Conservation (phyloP, 192 early-diverging fungal genomes). For the Entrophospora sp. region DNA sequence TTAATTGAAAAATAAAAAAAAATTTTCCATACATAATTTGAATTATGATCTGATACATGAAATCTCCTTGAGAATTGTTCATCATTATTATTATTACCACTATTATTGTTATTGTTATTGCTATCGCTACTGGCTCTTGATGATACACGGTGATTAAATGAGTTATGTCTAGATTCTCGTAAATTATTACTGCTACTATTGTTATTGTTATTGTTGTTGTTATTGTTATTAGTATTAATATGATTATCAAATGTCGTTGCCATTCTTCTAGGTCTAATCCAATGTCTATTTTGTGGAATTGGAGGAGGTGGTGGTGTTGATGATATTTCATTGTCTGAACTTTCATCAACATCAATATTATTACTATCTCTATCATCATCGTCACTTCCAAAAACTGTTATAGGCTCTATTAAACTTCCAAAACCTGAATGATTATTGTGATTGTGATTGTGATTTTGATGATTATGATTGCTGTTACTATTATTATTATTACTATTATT, state of each 20-base stretch:
- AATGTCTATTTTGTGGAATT: not conserved
- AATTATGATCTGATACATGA: not conserved
- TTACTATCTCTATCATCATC: not conserved
- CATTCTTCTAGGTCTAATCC: not conserved
- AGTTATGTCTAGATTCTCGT: not conserved
- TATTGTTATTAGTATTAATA: too few relatives aligned
- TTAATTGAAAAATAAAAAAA: not conserved
- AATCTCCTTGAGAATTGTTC: conserved; percentile 11
- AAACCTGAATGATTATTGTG: not conserved
- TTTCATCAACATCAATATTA: not conserved
- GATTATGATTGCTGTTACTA: not conserved
- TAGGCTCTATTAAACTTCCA: not conserved
- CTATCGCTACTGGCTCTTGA: not conserved
- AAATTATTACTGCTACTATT: not conserved
- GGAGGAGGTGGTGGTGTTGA: not conserved
- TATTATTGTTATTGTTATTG: not conserved
- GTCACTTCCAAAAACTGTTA: not conserved
- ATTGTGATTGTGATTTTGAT: not conserved
- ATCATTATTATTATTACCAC: not conserved
- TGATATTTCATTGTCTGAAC: conserved; percentile 2
- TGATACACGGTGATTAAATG: not conserved
- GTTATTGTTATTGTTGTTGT: not conserved
- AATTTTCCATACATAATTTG: not conserved
- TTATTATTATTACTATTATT: not conserved
- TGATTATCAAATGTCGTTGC: not conserved